Evolutionary conservation across 1,284 basidiomycete species (phyloP), one percentile per base, ranked within the genome.

Genomic region (Trametes versicolor): DNA sequence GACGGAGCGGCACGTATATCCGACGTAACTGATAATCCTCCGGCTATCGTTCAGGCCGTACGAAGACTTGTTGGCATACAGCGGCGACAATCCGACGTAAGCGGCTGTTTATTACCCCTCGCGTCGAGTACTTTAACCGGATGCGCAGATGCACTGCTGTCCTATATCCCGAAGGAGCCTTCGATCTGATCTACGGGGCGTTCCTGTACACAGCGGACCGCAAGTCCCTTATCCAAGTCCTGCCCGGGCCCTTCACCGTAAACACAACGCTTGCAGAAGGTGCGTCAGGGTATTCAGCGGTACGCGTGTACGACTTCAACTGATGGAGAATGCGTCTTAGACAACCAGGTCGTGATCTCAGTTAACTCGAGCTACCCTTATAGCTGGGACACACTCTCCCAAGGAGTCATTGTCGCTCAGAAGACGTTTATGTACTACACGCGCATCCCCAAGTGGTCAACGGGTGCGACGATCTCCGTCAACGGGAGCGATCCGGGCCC

Each of bases 141-240:
- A 17, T 41, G 25, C 25, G 25, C 57, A 85, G 83, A 2, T 87
- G 85, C 73, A 86, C 85, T 74, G 86, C 85, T 7, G 85, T 87
- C 60, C 86, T 87, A 59, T 83, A 84, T 68, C 85, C 85, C 3
- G 85, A 86, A 72, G 85, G 85, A 47, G 86, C 81, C 80, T 85
- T 85, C 0, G 87, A 87, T 70, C 87, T 87, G 71, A 79, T 85
- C 50, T 77, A 82, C 9, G 85, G 85, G 67, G 79, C 85, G 0
- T 87, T 88, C 73, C 73, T 86, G 10, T 80, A 78, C 0, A 84
- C 84, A 1, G 76, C 83, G 1, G 83, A 86, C 72, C 70, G 79
- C 29, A 72, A 73, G 19, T 83, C 83, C 0, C 78, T 87, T 3
- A 82, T 85, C n/a, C 85, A 87, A 39, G 72, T 85, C 2, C 86